These are phyloP conservation scores for Plasmodium cynomolgi DNA, from an alignment of 169 alveolate species.

Conservation along the genomic window DNA sequence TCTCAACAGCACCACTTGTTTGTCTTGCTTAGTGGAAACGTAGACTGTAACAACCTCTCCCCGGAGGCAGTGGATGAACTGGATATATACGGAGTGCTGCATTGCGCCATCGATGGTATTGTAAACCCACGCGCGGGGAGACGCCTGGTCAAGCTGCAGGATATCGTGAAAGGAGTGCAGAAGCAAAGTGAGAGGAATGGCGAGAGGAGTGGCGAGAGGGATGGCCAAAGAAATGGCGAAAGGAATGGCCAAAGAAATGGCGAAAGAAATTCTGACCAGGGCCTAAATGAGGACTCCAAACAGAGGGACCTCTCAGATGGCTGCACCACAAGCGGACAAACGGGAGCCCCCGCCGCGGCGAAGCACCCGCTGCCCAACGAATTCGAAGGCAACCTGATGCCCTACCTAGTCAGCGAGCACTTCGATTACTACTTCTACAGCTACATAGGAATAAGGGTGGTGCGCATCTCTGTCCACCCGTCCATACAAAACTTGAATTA, in stretches of 20 bases:
- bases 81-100: constrained; percentile 81
- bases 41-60: background rate
- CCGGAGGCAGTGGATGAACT: constrained; percentile 34
- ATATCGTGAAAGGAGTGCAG: background rate
- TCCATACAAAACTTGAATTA: constrained; percentile 97
- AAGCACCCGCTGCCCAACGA: constrained; percentile 98
- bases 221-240: background rate
- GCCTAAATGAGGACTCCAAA: background rate
- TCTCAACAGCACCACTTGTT: constrained; percentile 99
- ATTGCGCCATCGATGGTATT: constrained; percentile 88
- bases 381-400: constrained; percentile 96
- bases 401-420: constrained; percentile 94
- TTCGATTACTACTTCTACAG: constrained; percentile 84
- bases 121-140: background rate
- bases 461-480: constrained; percentile 99
- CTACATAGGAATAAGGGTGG: constrained; percentile 91
- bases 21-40: constrained; percentile 88
- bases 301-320: constrained; percentile 76
- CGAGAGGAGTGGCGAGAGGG: background rate
- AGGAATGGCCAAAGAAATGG: background rate
- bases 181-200: background rate
- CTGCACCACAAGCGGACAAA: constrained; percentile 83
- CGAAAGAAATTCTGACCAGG: background rate
- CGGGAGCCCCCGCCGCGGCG: constrained; percentile 90
- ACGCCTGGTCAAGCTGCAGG: constrained; percentile 4